phyloP scores from a whole-genome alignment of 805 yeast genomes.

The Saturnispora zaruensis region DNA sequence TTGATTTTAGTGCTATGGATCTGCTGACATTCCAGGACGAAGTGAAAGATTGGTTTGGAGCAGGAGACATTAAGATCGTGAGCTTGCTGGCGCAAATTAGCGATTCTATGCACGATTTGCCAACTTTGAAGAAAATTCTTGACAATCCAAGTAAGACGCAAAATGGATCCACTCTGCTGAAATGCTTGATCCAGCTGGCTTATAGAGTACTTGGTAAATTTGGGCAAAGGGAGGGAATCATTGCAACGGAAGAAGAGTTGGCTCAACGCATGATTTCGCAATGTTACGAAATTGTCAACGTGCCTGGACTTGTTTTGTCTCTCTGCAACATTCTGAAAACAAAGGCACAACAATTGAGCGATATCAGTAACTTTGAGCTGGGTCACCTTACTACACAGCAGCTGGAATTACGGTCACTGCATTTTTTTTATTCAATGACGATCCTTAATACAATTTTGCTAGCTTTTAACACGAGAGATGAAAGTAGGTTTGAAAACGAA shows the following conservation, averaged over 20 bases:
- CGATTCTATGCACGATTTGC: background rate
- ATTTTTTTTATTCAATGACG: conserved; percentile 26
- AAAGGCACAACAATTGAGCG: conserved; percentile 16
- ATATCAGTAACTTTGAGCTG: conserved; percentile 15
- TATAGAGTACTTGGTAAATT: conserved; percentile 13
- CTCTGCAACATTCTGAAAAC: conserved; percentile 7
- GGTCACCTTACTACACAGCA: conserved; percentile 4
- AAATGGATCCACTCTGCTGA: background rate
- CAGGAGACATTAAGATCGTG: conserved; percentile 24
- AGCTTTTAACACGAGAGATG: conserved; percentile 11
- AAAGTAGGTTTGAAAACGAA: conserved; percentile 4
- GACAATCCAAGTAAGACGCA: conserved; percentile 1
- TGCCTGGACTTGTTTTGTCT: conserved; percentile 11
- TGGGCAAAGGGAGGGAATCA: conserved; percentile 6
- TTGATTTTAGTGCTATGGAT: conserved; percentile 37
- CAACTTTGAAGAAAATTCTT: background rate
- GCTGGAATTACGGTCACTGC: conserved; percentile 18
- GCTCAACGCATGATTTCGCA: conserved; percentile 18
- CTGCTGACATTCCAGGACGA: conserved; percentile 32
- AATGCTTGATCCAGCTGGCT: conserved; percentile 2
- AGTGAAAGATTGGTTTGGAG: conserved; percentile 32
- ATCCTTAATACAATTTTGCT: conserved; percentile 20
- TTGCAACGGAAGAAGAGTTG: conserved; percentile 16
- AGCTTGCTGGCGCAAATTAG: conserved; percentile 11
- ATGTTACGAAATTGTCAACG: conserved; percentile 16